phyloP scores from a whole-genome alignment of 805 yeast species.

The Lachancea meyersii region DNA sequence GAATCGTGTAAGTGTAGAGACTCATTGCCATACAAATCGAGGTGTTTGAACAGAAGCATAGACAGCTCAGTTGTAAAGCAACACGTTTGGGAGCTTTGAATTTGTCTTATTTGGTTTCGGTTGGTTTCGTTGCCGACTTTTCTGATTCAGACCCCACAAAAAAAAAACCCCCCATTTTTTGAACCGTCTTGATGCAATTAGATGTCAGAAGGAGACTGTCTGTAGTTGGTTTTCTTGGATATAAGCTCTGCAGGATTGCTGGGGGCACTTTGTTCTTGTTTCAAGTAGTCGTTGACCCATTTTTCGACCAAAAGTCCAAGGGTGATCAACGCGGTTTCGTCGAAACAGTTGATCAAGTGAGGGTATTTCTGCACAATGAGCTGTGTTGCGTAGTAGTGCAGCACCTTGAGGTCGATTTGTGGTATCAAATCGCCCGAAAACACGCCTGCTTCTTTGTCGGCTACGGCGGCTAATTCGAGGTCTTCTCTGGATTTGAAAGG shows the following conservation, averaged over 20 bases:
- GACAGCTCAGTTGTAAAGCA: no score
- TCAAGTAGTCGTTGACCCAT: constrained; percentile 33
- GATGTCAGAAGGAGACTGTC: constrained; percentile 25
- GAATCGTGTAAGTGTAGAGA: no score
- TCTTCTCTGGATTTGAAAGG: constrained; percentile 31
- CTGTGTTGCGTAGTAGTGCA: constrained; percentile 35
- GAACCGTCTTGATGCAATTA: no score
- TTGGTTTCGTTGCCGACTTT: no score
- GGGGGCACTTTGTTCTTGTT: constrained; percentile 7
- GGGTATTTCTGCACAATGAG: constrained; percentile 28
- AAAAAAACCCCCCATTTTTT: no score
- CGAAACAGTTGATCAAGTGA: constrained; percentile 25
- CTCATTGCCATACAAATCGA: no score
- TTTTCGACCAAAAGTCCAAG: constrained; percentile 35
- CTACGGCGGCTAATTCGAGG: constrained; percentile 17
- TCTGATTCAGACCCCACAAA: no score
- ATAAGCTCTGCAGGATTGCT: constrained; percentile 20
- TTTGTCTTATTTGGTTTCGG: no score
- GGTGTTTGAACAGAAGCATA: no score
- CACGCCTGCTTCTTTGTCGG: constrained; percentile 21
- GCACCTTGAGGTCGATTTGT: constrained; percentile 28
- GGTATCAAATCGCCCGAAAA: constrained; percentile 28
- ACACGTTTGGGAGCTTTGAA: no score
- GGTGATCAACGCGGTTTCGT: constrained; percentile 35
- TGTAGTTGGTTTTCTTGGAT: constrained; percentile 23